Evolutionary conservation across 78 protist species (phyloP), one percentile per base, ranked within the genome.

Genomic region (Dictyostelium intermedium): DNA sequence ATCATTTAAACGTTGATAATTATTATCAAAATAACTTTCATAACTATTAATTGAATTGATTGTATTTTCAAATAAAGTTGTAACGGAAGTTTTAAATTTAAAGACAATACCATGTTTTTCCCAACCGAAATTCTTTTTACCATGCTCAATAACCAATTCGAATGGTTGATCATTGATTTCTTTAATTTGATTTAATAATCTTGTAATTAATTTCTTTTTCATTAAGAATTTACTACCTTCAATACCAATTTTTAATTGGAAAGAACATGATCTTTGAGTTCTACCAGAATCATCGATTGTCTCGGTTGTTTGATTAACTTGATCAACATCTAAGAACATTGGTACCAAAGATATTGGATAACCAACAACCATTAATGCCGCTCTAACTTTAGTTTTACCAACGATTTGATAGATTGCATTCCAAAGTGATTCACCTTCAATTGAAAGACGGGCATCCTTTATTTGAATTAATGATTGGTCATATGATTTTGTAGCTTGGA

Each of bases 91-190:
- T 23, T 37, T 82, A n/a, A 78, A 85, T 61, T 50, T 32, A 50
- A 50, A 18, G 2, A 91, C 5, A 14, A 45, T 43, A 82, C 95
- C 95, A 5, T 30, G 41, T 35, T 85, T 84, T 47, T 91, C 72
- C 91, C 91, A 91, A 25, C 95, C 95, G 10, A 85, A 91, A 47
- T 91, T 77, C 39, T 76, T 81, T 82, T 91, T 85, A 30, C 95
- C 95, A 72, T 72, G 72, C 50, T 91, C 95, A 11, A 91, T 43
- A 30, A 72, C 83, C 20, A 91, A 69, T 9, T 91, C 95, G 30
- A 91, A 84, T 43, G 91, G 73, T 47, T 87, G 76, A 43, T 91
- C 77, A 11, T 53, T 83, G 47, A 50, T 20, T 43, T 81, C 50
- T 37, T 35, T 27, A 30, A 91, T 91, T 30, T 69, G 43, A 23